phyloP scores from a whole-genome alignment of 768 basidiomycete species.

The Obba rivulosa region DNA sequence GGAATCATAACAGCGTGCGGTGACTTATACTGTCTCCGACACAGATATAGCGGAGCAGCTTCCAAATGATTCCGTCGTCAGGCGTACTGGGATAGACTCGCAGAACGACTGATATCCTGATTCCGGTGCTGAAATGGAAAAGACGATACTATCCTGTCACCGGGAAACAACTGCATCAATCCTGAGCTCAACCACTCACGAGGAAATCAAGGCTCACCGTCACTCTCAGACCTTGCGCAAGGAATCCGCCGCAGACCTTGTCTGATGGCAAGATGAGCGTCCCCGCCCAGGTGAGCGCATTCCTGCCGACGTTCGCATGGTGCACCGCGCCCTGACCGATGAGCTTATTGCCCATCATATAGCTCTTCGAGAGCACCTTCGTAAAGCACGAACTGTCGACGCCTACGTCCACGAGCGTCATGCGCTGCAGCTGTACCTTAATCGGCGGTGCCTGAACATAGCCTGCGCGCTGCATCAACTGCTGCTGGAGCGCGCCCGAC shows the following conservation, averaged over 20 bases:
- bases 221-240: constrained; percentile 17
- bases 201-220: constrained; percentile 11
- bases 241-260: constrained; percentile 16
- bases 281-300: constrained; percentile 21
- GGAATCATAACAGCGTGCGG: too few species aligned
- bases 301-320: constrained; percentile 7
- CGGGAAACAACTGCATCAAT: neutral
- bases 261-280: constrained; percentile 13
- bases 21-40: neutral
- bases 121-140: constrained; percentile 17
- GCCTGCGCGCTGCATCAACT: constrained; percentile 6
- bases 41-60: constrained; percentile 9
- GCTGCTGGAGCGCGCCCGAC: constrained; percentile 7
- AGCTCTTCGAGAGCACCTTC: neutral
- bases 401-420: constrained; percentile 5
- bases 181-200: neutral
- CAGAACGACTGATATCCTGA: constrained; percentile 11
- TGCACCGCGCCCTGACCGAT: constrained; percentile 19
- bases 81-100: constrained; percentile 17
- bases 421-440: constrained; percentile 6
- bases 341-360: constrained; percentile 1
- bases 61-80: constrained; percentile 20
- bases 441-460: constrained; percentile 1
- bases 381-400: too few species aligned
- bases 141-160: constrained; percentile 20